These are phyloP conservation scores for Thozetella sp. DNA, from an alignment of 495 filamentous ascomycete species.

Conservation along the genomic window DNA sequence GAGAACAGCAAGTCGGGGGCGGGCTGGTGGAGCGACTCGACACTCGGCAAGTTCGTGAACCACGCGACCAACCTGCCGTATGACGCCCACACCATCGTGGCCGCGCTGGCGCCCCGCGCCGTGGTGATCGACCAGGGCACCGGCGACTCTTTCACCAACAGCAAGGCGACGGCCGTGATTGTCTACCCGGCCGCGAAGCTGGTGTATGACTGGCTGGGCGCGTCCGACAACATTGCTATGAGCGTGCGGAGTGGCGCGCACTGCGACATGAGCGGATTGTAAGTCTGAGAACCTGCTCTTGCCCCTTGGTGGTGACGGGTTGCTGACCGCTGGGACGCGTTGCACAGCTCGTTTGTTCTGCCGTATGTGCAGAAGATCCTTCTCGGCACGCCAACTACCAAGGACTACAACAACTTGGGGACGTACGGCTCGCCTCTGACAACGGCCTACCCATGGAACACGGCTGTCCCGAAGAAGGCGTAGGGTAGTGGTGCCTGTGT, in stretches of 20 bases:
- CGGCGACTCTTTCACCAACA: slow-evolving; percentile 50
- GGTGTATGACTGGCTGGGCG: slow-evolving; percentile 55
- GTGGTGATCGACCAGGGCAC: slow-evolving; percentile 51
- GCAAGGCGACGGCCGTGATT: slow-evolving; percentile 49
- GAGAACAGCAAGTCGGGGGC: slow-evolving; percentile 58
- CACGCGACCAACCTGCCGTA: slow-evolving; percentile 49
- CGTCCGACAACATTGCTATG: slow-evolving; percentile 47
- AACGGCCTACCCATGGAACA: slow-evolving; percentile 49
- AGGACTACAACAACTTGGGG: slow-evolving; percentile 44
- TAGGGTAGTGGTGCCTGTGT: no score
- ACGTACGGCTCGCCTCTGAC: slow-evolving; percentile 47
- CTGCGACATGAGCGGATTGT: slow-evolving; percentile 52
- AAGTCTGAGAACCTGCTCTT: slow-evolving; percentile 16
- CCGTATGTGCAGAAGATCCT: slow-evolving; percentile 53
- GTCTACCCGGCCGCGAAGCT: slow-evolving; percentile 52
- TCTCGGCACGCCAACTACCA: slow-evolving; percentile 45
- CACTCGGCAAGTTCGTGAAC: slow-evolving; percentile 49
- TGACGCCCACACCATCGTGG: slow-evolving; percentile 55
- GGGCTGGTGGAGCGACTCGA: slow-evolving; percentile 51
- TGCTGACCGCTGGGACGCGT: slow-evolving; percentile 6
- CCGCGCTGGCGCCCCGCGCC: slow-evolving; percentile 54
- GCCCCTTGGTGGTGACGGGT: background rate
- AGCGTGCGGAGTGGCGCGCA: slow-evolving; percentile 49
- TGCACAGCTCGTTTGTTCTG: slow-evolving; percentile 43
- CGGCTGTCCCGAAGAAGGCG: slow-evolving; percentile 33